These are phyloP conservation scores for Pholiota conissans DNA, from an alignment of 768 basidiomycete species.

Conservation along the genomic window DNA sequence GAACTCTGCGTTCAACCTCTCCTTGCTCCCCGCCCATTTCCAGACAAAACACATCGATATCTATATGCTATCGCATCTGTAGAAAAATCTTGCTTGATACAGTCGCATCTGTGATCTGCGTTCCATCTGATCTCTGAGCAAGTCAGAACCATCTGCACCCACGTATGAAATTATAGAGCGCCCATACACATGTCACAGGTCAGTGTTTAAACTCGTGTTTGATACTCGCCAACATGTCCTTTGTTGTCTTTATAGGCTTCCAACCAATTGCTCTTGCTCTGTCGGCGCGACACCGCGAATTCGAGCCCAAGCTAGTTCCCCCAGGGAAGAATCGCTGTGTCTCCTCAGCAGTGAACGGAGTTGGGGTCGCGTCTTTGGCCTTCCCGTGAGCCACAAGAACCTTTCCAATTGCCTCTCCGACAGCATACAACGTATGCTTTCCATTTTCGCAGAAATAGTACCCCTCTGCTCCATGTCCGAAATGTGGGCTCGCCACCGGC, in stretches of 20 bases:
- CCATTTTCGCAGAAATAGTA: slow-evolving; percentile 55
- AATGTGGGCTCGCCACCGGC: slow-evolving; percentile 26
- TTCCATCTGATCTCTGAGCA: not conserved
- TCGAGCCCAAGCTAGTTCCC: slow-evolving; percentile 35
- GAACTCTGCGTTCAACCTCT: not conserved
- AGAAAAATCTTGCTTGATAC: not conserved
- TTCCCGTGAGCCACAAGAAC: slow-evolving; percentile 37
- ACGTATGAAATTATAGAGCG: not conserved
- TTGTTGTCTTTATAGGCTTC: slow-evolving; percentile 47
- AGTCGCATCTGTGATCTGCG: not conserved
- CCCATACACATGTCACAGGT: not conserved
- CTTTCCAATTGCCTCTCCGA: slow-evolving; percentile 40
- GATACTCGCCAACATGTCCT: slow-evolving; percentile 51
- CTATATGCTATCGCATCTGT: not conserved
- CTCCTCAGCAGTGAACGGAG: slow-evolving; percentile 44
- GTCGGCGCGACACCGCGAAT: slow-evolving; percentile 44
- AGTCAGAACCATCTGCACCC: not conserved
- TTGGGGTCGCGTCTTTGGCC: slow-evolving; percentile 37
- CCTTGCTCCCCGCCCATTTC: not conserved
- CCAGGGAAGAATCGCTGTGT: slow-evolving; percentile 36
- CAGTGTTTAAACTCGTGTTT: slow-evolving; percentile 39
- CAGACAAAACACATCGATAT: not conserved
- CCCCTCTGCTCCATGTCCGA: slow-evolving; percentile 49
- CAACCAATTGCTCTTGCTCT: slow-evolving; percentile 48
- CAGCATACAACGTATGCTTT: slow-evolving; percentile 44